These are phyloP conservation scores for Cladochytrium tenue DNA, from an alignment of 371 early-diverging fungal species.

Conservation along the genomic window DNA sequence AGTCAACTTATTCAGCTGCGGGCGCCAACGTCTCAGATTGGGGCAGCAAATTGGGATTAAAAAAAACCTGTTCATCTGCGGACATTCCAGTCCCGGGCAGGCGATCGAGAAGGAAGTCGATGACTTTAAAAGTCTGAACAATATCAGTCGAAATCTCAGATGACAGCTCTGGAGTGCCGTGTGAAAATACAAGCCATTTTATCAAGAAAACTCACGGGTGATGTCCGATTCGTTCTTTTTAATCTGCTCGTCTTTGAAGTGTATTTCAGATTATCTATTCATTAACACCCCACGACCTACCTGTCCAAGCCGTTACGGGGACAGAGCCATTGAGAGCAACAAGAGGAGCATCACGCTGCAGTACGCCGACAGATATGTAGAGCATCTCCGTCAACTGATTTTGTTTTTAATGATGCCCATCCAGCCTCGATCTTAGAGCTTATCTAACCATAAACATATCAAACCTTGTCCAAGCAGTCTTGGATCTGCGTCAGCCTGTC, in stretches of 20 bases:
- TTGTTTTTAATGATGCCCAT: background rate
- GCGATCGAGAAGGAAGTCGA: constrained; percentile 67
- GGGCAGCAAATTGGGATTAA: background rate
- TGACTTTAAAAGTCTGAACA: constrained; percentile 70
- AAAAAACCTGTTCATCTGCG: constrained; percentile 63
- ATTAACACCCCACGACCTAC: constrained; percentile 18
- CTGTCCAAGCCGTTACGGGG: constrained; percentile 43
- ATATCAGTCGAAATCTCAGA: constrained; percentile 67
- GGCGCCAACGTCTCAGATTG: background rate
- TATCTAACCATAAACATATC: background rate
- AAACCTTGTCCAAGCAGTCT: constrained; percentile 38
- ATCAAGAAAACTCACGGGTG: constrained; percentile 10
- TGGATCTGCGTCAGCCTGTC: constrained; percentile 47
- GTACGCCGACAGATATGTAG: constrained; percentile 37
- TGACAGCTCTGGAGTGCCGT: constrained; percentile 43
- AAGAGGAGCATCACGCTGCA: constrained; percentile 47
- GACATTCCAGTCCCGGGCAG: constrained; percentile 67
- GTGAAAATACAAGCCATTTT: background rate
- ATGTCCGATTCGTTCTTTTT: constrained; percentile 18
- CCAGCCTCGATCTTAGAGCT: background rate
- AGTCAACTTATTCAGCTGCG: constrained; percentile 18
- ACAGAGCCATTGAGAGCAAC: constrained; percentile 20
- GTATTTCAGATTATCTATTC: background rate
- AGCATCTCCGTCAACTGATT: constrained; percentile 31
- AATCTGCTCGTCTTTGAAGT: constrained; percentile 29